A percentile compares a stretch with the other conserved stretches of the same genome.
Evolutionary conservation across 2,329 filamentous ascomycete genomes (phyloP).

Genomic region (Calonectria montana): DNA sequence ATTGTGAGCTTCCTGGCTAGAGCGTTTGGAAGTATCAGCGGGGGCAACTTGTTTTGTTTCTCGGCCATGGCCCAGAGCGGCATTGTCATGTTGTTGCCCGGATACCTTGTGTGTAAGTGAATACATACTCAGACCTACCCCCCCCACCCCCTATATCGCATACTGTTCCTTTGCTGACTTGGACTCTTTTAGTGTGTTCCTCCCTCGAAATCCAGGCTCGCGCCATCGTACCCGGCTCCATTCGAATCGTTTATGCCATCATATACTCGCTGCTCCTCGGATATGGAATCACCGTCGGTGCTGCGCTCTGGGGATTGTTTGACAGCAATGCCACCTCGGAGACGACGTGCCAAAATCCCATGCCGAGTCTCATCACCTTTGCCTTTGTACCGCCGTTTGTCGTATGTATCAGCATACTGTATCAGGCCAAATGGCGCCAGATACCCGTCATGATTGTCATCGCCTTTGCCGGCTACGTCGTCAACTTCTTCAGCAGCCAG

Average conservation of each 20-base stretch:
- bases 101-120: constrained; percentile 67
- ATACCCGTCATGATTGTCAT: constrained; percentile 82
- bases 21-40: constrained; percentile 69
- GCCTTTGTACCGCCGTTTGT: constrained; percentile 81
- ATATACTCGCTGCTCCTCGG: constrained; percentile 80
- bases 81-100: constrained; percentile 74
- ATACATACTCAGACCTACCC: background rate
- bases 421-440: constrained; percentile 85
- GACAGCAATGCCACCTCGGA: constrained; percentile 63
- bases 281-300: constrained; percentile 77
- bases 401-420: constrained; percentile 78
- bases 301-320: constrained; percentile 71
- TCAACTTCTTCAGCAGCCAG: constrained; percentile 77
- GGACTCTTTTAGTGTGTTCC: constrained; percentile 49
- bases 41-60: constrained; percentile 69
- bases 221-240: constrained; percentile 76
- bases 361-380: constrained; percentile 65
- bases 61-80: constrained; percentile 73
- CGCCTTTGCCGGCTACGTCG: constrained; percentile 78
- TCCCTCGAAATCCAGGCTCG: constrained; percentile 75
- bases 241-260: constrained; percentile 80
- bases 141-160: background rate
- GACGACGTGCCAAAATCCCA: constrained; percentile 55
- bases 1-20: constrained; percentile 72
- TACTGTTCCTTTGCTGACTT: background rate